Conservation (phyloP, 2,329 filamentous ascomycete genomes). For the Juglanconis sp. region DNA sequence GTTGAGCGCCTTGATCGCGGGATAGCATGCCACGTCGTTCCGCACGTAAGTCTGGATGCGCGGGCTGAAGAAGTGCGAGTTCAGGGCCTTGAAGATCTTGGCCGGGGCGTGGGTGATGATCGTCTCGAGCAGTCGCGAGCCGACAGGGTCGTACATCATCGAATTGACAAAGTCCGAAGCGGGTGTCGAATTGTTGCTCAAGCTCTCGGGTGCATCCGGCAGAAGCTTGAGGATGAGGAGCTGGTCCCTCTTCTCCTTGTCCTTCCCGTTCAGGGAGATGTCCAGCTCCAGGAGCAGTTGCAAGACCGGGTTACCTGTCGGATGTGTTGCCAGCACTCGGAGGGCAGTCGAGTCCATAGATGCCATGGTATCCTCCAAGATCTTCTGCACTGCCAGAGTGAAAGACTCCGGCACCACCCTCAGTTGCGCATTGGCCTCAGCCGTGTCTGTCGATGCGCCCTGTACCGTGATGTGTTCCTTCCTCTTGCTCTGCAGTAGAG, state of each 20-base stretch:
- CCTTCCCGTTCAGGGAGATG: constrained; percentile 68
- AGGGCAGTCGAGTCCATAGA: constrained; percentile 77
- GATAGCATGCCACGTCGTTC: constrained; percentile 87
- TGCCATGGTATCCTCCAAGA: constrained; percentile 73
- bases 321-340: constrained; percentile 80
- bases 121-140: constrained; percentile 84
- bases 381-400: constrained; percentile 70
- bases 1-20: constrained; percentile 78
- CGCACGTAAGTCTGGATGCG: constrained; percentile 77
- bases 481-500: constrained; percentile 83
- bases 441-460: constrained; percentile 45
- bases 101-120: constrained; percentile 78
- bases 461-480: constrained; percentile 77
- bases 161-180: constrained; percentile 77
- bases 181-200: constrained; percentile 69
- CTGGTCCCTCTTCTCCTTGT: constrained; percentile 59
- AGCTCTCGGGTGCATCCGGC: constrained; percentile 68
- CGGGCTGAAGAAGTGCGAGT: constrained; percentile 74
- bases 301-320: constrained; percentile 87
- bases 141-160: constrained; percentile 85
- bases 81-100: constrained; percentile 86
- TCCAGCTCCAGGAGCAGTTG: constrained; percentile 88
- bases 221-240: constrained; percentile 67
- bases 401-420: constrained; percentile 77
- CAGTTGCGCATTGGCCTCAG: constrained; percentile 42